A percentile compares a stretch with the other conserved stretches of the same genome.
phyloP scores from a whole-genome alignment of 2,329 filamentous ascomycete genomes.

The Aspergillus thermomutatus region DNA sequence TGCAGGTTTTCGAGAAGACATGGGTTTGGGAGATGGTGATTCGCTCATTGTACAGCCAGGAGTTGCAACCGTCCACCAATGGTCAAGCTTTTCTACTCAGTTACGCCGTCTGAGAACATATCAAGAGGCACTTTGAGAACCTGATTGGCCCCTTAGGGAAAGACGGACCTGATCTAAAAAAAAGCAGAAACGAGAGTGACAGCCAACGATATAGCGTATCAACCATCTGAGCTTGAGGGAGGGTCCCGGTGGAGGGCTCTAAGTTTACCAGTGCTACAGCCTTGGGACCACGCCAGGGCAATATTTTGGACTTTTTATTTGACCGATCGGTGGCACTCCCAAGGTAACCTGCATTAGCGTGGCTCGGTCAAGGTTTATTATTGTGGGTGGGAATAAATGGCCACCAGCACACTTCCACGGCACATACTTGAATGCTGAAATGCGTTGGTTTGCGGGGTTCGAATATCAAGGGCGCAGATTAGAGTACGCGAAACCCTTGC shows the following conservation, averaged over 20 bases:
- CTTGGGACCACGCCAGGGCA: constrained; percentile 26
- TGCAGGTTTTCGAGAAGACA: neutral
- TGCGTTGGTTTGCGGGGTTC: neutral
- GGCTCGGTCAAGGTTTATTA: constrained; percentile 18
- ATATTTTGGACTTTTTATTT: constrained; percentile 4
- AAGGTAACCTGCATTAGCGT: constrained; percentile 40
- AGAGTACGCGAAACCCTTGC: neutral
- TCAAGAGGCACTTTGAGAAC: neutral
- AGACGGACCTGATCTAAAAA: neutral
- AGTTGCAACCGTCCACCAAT: neutral
- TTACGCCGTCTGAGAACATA: neutral
- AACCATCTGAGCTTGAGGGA: constrained; percentile 1
- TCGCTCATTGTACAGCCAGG: neutral
- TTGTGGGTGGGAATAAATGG: neutral
- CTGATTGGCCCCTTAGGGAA: neutral
- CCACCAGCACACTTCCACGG: neutral
- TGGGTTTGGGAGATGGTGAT: neutral
- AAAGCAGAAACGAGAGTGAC: neutral
- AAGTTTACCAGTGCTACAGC: constrained; percentile 36
- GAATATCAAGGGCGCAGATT: neutral
- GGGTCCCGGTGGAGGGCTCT: constrained; percentile 20
- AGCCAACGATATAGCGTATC: neutral
- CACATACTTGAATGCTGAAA: neutral
- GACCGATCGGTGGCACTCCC: constrained; percentile 15
- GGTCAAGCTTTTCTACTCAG: neutral